These are phyloP conservation scores for Orbilia quercus DNA, from an alignment of 2,329 filamentous ascomycete genomes.

Conservation along the genomic window DNA sequence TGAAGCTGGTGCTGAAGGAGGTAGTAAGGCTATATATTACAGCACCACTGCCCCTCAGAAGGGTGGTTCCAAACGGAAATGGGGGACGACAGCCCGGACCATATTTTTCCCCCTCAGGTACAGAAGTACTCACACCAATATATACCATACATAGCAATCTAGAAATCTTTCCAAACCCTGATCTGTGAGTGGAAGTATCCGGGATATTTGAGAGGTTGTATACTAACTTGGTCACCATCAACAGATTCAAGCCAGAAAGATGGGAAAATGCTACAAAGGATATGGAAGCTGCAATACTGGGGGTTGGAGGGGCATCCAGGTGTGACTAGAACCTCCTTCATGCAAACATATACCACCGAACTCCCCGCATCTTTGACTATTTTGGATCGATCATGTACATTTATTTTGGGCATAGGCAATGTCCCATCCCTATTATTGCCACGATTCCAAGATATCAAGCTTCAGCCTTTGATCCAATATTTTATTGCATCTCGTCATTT, in stretches of 20 bases:
- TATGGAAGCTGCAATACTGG: conserved; percentile 9
- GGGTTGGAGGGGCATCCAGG: conserved; percentile 14
- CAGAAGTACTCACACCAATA: conserved; percentile 1
- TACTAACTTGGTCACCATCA: too few relatives aligned
- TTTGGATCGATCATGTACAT: too few relatives aligned
- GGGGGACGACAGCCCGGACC: conserved; percentile 6
- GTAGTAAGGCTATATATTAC: conserved; percentile 24
- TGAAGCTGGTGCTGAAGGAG: conserved; percentile 25
- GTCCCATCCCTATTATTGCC: too few relatives aligned
- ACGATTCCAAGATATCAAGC: too few relatives aligned
- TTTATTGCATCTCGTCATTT: too few relatives aligned
- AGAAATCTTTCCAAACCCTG: neutral
- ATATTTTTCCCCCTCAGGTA: conserved; percentile 3
- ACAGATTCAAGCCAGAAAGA: conserved; percentile 33
- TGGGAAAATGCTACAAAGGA: conserved; percentile 23
- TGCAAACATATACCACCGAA: too few relatives aligned
- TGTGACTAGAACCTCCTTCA: neutral
- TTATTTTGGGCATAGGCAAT: too few relatives aligned
- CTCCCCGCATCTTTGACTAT: too few relatives aligned
- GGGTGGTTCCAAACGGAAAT: neutral
- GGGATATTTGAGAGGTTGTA: neutral
- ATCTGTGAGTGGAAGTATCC: neutral
- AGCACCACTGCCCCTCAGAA: neutral
- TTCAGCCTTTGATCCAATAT: too few relatives aligned
- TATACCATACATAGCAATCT: conserved; percentile 8